phyloP scores from a whole-genome alignment of 2,329 filamentous ascomycete species.

The Xylaria sp. region DNA sequence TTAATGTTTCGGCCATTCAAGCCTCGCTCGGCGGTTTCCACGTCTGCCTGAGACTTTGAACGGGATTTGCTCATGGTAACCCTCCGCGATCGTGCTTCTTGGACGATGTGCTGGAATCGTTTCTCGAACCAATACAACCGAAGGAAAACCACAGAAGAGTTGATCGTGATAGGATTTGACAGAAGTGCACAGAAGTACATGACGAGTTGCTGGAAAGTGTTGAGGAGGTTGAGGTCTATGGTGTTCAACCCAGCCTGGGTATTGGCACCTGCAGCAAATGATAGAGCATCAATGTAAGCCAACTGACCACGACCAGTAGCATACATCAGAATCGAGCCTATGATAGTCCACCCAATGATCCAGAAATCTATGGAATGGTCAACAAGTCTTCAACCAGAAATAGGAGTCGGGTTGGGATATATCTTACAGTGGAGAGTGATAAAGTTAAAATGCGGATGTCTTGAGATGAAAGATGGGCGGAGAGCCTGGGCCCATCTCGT shows the following conservation, averaged over 20 bases:
- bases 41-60: conserved; percentile 59
- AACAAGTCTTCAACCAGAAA: conserved; percentile 20
- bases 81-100: conserved; percentile 74
- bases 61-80: conserved; percentile 71
- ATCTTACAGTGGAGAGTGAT: conserved; percentile 80
- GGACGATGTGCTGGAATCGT: conserved; percentile 85
- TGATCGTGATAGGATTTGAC: conserved; percentile 84
- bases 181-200: conserved; percentile 77
- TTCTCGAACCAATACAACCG: conserved; percentile 99
- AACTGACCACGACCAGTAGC: conserved; percentile 66
- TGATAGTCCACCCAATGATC: conserved; percentile 76
- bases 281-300: conserved; percentile 85
- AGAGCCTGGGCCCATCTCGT: conserved; percentile 59
- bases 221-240: conserved; percentile 71
- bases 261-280: conserved; percentile 84
- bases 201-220: conserved; percentile 77
- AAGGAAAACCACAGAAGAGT: conserved; percentile 88
- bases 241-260: conserved; percentile 96
- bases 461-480: conserved; percentile 67
- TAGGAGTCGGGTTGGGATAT: background rate
- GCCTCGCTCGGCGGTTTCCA: conserved; percentile 65
- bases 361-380: conserved; percentile 70
- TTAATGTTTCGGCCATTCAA: conserved; percentile 73
- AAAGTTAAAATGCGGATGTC: conserved; percentile 79
- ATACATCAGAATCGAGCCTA: conserved; percentile 82